A percentile compares a stretch with the other conserved stretches of the same genome.
phyloP scores from a whole-genome alignment of 2,329 filamentous ascomycete species.

The Trichoderma afroharzianum region DNA sequence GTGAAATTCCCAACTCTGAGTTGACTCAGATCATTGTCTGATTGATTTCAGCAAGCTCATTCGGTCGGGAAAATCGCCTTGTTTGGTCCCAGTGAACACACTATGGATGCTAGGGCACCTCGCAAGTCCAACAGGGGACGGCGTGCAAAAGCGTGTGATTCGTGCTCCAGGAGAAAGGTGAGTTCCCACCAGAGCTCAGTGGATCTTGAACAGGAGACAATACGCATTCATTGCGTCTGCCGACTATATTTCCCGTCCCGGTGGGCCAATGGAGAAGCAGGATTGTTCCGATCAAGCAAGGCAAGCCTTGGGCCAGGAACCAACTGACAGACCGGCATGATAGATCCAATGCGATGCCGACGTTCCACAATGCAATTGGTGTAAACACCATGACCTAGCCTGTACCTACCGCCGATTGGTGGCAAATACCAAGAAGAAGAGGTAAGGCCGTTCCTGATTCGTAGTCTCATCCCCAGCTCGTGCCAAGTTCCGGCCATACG shows the following conservation, averaged over 20 bases:
- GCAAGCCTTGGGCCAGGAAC: neutral
- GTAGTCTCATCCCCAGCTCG: neutral
- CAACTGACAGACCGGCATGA: neutral
- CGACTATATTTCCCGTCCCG: neutral
- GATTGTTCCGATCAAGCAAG: neutral
- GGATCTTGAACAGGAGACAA: neutral
- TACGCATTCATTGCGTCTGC: neutral
- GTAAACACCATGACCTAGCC: neutral
- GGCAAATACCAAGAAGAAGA: neutral
- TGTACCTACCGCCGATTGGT: neutral
- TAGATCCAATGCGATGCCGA: conserved; percentile 3
- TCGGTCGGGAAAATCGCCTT: neutral
- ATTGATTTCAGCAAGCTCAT: neutral
- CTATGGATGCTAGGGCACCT: neutral
- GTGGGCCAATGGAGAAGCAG: neutral
- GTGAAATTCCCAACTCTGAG: neutral
- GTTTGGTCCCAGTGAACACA: neutral
- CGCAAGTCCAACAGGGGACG: neutral
- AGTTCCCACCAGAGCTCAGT: neutral
- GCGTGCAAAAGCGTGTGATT: conserved; percentile 1
- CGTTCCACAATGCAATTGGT: conserved; percentile 3
- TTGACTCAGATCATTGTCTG: neutral
- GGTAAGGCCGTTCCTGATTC: neutral
- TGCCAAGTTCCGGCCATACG: too few species aligned
- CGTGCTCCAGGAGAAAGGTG: neutral